A percentile compares a stretch with the other conserved stretches of the same genome.
phyloP scores from a whole-genome alignment of 177 flowering plant species.

The Tripterygium wilfordii region DNA sequence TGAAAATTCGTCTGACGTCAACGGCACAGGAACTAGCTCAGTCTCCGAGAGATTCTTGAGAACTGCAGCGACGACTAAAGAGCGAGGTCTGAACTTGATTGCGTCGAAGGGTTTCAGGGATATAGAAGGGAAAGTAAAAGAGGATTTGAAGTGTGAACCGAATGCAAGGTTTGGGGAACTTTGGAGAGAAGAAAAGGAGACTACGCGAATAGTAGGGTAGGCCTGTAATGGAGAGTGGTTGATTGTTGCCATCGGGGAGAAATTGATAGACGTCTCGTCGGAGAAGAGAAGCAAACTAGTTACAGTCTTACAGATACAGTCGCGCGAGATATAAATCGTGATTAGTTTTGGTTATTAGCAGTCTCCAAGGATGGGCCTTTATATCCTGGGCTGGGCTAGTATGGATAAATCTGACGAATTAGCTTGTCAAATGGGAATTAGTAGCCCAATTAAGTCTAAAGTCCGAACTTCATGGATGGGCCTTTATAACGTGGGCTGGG shows the following conservation, averaged over 20 bases:
- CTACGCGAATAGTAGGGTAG: conserved; percentile 13
- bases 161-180: conserved; percentile 21
- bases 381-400: too few relatives aligned
- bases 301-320: too few relatives aligned
- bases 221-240: conserved; percentile 17
- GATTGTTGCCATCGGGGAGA: conserved; percentile 36
- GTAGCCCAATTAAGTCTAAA: too few relatives aligned
- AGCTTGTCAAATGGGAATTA: too few relatives aligned
- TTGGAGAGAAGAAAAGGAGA: conserved; percentile 22
- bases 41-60: conserved; percentile 51
- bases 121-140: conserved; percentile 16
- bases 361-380: too few relatives aligned
- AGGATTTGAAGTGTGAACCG: conserved; percentile 23
- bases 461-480: too few relatives aligned
- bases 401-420: too few relatives aligned
- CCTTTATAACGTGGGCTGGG: too few relatives aligned
- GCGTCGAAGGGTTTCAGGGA: conserved; percentile 8
- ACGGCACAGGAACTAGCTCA: conserved; percentile 35
- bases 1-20: conserved; percentile 21
- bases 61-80: conserved; percentile 33
- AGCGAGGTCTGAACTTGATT: conserved; percentile 17
- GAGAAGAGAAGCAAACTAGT: too few relatives aligned
- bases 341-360: too few relatives aligned
- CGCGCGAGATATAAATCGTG: too few relatives aligned
- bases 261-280: too few relatives aligned